Conservation (phyloP, 1,284 basidiomycete species). For the Cutaneotrichosporon cavernicola region DNA sequence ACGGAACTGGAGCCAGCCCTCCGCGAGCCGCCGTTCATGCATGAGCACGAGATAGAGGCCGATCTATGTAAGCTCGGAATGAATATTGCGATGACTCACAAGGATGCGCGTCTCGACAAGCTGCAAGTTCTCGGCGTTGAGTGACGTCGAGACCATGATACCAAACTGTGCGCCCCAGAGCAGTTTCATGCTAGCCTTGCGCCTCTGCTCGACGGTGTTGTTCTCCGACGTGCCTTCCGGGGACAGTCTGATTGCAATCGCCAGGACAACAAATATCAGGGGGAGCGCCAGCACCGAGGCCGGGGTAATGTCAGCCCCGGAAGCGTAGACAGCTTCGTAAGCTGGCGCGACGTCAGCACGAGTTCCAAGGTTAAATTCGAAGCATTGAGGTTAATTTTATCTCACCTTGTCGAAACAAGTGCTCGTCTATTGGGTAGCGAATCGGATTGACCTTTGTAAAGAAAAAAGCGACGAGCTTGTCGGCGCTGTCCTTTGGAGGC, state of each 20-base stretch:
- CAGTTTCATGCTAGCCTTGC: slow-evolving; percentile 73
- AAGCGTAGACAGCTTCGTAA: slow-evolving; percentile 69
- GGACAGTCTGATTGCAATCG: slow-evolving; percentile 78
- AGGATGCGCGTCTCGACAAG: slow-evolving; percentile 79
- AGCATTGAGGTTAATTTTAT: neutral
- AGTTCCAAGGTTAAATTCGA: neutral
- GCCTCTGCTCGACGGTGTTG: slow-evolving; percentile 62
- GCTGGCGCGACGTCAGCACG: slow-evolving; percentile 39
- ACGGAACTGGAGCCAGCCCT: slow-evolving; percentile 91
- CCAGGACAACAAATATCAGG: slow-evolving; percentile 83
- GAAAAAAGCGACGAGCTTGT: slow-evolving; percentile 57
- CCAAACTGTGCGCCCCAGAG: slow-evolving; percentile 66
- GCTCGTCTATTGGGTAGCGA: slow-evolving; percentile 82
- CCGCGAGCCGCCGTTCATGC: slow-evolving; percentile 55
- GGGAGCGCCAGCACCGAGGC: slow-evolving; percentile 59
- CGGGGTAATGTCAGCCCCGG: slow-evolving; percentile 19
- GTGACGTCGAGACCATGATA: slow-evolving; percentile 61
- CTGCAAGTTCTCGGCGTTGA: slow-evolving; percentile 84
- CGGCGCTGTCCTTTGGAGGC: slow-evolving; percentile 66
- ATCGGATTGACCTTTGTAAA: slow-evolving; percentile 74
- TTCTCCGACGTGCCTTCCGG: slow-evolving; percentile 71
- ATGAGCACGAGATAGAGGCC: slow-evolving; percentile 80
- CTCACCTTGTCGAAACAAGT: slow-evolving; percentile 64
- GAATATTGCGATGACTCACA: slow-evolving; percentile 55
- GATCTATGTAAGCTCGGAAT: slow-evolving; percentile 58